These are phyloP conservation scores for Rhizopogon vesiculosus DNA, from an alignment of 768 basidiomycete genomes.

Conservation along the genomic window DNA sequence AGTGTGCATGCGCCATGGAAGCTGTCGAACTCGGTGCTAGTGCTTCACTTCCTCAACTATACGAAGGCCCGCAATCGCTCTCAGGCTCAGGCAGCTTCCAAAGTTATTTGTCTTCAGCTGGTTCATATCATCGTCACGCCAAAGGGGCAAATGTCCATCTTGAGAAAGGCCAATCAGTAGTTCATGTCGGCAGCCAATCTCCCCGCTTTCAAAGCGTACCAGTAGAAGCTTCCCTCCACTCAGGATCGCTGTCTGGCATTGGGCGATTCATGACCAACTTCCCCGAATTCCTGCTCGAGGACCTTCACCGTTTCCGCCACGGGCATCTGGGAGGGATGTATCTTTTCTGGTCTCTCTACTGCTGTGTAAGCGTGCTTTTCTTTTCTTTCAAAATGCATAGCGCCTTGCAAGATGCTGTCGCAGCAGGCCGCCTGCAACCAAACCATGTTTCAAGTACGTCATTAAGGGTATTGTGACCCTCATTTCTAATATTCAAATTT, in stretches of 20 bases:
- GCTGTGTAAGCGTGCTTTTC: slow-evolving; percentile 35
- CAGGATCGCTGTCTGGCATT: slow-evolving; percentile 19
- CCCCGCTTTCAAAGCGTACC: neutral
- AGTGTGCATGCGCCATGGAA: neutral
- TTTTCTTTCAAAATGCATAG: slow-evolving; percentile 27
- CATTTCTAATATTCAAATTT: neutral
- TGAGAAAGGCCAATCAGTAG: neutral
- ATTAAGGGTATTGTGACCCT: neutral
- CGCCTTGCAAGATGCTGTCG: slow-evolving; percentile 4
- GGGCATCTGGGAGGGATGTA: slow-evolving; percentile 15
- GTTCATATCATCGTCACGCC: slow-evolving; percentile 34
- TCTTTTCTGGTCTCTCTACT: slow-evolving; percentile 33
- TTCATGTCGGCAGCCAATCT: slow-evolving; percentile 5
- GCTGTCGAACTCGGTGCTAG: neutral
- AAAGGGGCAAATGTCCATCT: slow-evolving; percentile 17
- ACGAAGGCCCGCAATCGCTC: neutral
- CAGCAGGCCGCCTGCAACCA: neutral
- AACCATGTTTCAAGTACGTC: neutral
- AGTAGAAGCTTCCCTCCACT: slow-evolving; percentile 6
- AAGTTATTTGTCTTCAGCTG: slow-evolving; percentile 39
- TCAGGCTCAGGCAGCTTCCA: slow-evolving; percentile 39
- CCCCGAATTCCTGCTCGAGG: slow-evolving; percentile 18
- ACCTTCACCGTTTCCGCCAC: slow-evolving; percentile 17
- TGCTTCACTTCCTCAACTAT: neutral
- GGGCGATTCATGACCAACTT: slow-evolving; percentile 23